Evolutionary conservation across 768 basidiomycete genomes (phyloP), one percentile per base, ranked within the genome.

Genomic region (Psilocybe cyanescens): DNA sequence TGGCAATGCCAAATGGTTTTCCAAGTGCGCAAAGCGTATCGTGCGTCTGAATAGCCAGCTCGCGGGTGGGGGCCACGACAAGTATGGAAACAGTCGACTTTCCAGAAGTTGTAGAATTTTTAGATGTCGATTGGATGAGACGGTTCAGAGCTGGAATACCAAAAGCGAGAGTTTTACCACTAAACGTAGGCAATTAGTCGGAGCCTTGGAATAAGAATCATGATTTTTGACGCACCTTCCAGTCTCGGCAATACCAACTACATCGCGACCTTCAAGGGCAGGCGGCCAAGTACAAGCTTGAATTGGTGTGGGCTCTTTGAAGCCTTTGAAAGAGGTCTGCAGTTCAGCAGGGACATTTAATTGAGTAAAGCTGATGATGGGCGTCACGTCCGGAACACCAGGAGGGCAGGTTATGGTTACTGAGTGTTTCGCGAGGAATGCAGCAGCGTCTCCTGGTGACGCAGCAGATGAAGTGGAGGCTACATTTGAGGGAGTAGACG

Each of bases 231-330:
- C 77, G 37, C 63, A 86, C 89, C 88, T 92, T 67, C 97, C 97
- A 2, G 97, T 99, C 79, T 99, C 96, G 6, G 97, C 96, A 62
- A 99, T 94, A 52, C 97, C 97, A 31, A 99, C 89, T 0, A 97
- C 92, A 72, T 99, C 93, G n/a, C 80, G 80, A 0, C 91, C 91
- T 24, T 83, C 79, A 28, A 99, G 78, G 5, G 92, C 87, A 35
- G 92, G 87, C 2, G 96, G 94, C 96, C 96, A 99, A 11, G 95
- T 86, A 67, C 94, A 97, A 5, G 94, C 90, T 72, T 99, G 97
- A 57, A 99, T 95, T 0, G 97, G 96, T 0, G 96, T 97, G 4
- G 97, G 97, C 65, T 90, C 86, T 64, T 87, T 85, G 78, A 95
- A 99, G 7, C 78, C 79, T 51, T 79, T 72, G 61, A 98, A 88